phyloP scores from a whole-genome alignment of 1,139 yeast species.

The Saccharomyces hybrid region DNA sequence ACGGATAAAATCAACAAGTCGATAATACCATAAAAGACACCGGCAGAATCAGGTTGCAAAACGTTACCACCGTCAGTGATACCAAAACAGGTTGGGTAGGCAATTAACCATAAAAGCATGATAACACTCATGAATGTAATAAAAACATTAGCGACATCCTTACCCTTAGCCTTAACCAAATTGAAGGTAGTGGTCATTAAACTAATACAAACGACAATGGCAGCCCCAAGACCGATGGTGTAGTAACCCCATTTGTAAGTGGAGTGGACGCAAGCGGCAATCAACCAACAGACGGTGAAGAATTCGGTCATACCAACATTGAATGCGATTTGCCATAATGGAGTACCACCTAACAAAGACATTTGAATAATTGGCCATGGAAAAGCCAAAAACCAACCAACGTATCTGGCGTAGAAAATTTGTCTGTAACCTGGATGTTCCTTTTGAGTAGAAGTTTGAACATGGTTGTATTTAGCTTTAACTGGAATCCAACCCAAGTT shows the following conservation, averaged over 20 bases:
- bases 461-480: constrained; percentile 49
- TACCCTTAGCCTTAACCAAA: constrained; percentile 18
- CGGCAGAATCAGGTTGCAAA: constrained; percentile 56
- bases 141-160: constrained; percentile 17
- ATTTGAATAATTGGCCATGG: constrained; percentile 46
- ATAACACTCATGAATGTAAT: constrained; percentile 26
- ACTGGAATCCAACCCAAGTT: constrained; percentile 54
- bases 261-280: constrained; percentile 48
- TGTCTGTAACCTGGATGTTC: constrained; percentile 43
- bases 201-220: constrained; percentile 18
- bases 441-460: constrained; percentile 27
- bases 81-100: constrained; percentile 56
- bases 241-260: constrained; percentile 53
- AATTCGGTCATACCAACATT: constrained; percentile 42
- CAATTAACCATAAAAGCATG: constrained; percentile 38
- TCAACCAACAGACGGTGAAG: constrained; percentile 45
- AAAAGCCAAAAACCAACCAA: constrained; percentile 58
- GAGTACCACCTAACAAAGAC: constrained; percentile 40
- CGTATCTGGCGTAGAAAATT: constrained; percentile 52
- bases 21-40: constrained; percentile 54
- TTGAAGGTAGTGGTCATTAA: constrained; percentile 25
- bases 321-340: constrained; percentile 35
- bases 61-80: constrained; percentile 60
- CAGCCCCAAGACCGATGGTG: constrained; percentile 32
- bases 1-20: constrained; percentile 42